These are phyloP conservation scores for Penicillium nucicola DNA, from an alignment of 495 filamentous ascomycete species.

Conservation along the genomic window DNA sequence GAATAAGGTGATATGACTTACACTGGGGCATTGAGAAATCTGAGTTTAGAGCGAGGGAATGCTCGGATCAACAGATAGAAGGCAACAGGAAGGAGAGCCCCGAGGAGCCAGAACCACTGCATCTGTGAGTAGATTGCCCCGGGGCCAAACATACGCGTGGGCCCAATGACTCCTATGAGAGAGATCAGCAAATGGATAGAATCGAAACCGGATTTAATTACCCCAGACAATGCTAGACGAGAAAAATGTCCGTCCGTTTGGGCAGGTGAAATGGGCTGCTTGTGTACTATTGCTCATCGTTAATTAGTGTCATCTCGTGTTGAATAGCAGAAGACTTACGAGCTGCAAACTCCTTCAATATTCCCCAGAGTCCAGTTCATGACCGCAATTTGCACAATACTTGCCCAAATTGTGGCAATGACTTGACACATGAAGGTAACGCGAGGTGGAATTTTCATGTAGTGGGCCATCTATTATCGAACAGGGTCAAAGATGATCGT, in stretches of 20 bases:
- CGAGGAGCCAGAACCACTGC: slow-evolving; percentile 54
- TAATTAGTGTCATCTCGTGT: slow-evolving; percentile 16
- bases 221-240: slow-evolving; percentile 56
- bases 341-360: slow-evolving; percentile 55
- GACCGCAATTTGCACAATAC: slow-evolving; percentile 56
- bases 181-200: neutral
- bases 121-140: slow-evolving; percentile 55
- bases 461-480: slow-evolving; percentile 52
- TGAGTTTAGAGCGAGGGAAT: slow-evolving; percentile 44
- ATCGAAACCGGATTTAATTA: neutral
- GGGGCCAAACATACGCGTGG: slow-evolving; percentile 57
- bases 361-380: slow-evolving; percentile 56
- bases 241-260: slow-evolving; percentile 59
- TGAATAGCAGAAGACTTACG: slow-evolving; percentile 30
- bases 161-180: slow-evolving; percentile 54
- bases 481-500: slow-evolving; percentile 35
- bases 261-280: slow-evolving; percentile 51
- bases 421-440: slow-evolving; percentile 63
- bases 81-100: slow-evolving; percentile 47
- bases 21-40: slow-evolving; percentile 52
- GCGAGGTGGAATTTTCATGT: slow-evolving; percentile 64
- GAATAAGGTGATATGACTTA: slow-evolving; percentile 1
- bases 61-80: slow-evolving; percentile 47
- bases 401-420: slow-evolving; percentile 55
- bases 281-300: slow-evolving; percentile 20